Conservation (phyloP, 2,329 filamentous ascomycete species). For the Pyrenophora teres region DNA sequence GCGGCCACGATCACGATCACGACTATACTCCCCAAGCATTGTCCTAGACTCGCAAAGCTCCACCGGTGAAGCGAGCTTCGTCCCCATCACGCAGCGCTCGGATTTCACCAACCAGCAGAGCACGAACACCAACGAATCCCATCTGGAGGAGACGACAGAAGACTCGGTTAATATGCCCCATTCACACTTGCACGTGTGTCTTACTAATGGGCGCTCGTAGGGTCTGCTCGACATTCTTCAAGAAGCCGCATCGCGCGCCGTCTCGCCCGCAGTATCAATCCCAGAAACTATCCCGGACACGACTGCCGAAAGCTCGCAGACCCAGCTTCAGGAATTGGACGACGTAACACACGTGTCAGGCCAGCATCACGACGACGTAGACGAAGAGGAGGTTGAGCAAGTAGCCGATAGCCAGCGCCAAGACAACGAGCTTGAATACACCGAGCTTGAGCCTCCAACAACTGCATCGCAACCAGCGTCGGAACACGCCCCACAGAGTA, state of each 20-base stretch:
- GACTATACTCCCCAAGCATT: conserved; percentile 20
- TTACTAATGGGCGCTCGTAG: conserved; percentile 17
- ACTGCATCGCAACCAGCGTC: background rate
- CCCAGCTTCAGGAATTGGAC: conserved; percentile 10
- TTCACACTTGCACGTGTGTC: background rate
- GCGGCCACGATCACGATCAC: background rate
- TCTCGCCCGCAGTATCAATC: conserved; percentile 31
- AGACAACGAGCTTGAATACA: background rate
- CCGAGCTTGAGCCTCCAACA: background rate
- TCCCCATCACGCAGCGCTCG: conserved; percentile 28
- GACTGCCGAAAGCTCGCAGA: conserved; percentile 21
- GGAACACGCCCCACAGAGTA: too few species aligned
- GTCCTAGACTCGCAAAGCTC: conserved; percentile 38
- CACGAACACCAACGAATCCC: conserved; percentile 6
- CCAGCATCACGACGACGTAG: background rate
- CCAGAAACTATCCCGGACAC: conserved; percentile 35
- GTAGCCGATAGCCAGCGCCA: background rate
- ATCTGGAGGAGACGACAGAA: conserved; percentile 5
- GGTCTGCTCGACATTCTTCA: conserved; percentile 18
- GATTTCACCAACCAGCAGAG: conserved; percentile 14
- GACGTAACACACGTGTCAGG: background rate
- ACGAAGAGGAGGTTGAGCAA: background rate
- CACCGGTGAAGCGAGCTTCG: conserved; percentile 27
- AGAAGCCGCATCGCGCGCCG: conserved; percentile 14
- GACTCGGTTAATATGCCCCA: conserved; percentile 11